Evolutionary conservation across 2,329 filamentous ascomycete genomes (phyloP).

Genomic region (Ceratocystis albifundus): DNA sequence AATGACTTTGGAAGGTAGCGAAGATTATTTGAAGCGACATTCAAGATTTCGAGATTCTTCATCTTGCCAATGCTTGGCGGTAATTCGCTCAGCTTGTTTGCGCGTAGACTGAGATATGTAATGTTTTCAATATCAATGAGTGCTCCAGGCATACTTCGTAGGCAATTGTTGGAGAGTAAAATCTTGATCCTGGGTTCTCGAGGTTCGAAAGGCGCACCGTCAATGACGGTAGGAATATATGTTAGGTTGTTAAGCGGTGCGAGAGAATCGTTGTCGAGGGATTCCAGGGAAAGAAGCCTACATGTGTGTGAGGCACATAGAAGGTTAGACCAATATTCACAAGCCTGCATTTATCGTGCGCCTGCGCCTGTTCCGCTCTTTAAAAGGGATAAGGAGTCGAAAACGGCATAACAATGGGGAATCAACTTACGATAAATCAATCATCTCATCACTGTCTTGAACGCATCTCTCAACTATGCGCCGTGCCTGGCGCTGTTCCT

Average conservation of each 20-base stretch:
- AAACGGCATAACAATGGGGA: not conserved
- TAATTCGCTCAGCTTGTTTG: slow-evolving; percentile 50
- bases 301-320: not conserved
- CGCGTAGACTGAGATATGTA: slow-evolving; percentile 54
- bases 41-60: slow-evolving; percentile 48
- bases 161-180: slow-evolving; percentile 48
- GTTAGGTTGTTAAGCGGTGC: slow-evolving; percentile 44
- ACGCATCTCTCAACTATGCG: slow-evolving; percentile 41
- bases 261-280: slow-evolving; percentile 46
- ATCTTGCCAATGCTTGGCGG: slow-evolving; percentile 49
- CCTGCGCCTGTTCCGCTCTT: not conserved
- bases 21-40: slow-evolving; percentile 53
- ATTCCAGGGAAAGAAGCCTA: slow-evolving; percentile 38
- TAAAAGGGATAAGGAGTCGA: not conserved
- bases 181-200: slow-evolving; percentile 49
- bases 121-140: slow-evolving; percentile 52
- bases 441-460: slow-evolving; percentile 45
- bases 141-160: slow-evolving; percentile 45
- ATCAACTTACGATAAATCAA: slow-evolving; percentile 49
- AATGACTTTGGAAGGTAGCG: slow-evolving; percentile 52
- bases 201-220: slow-evolving; percentile 48
- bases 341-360: slow-evolving; percentile 1
- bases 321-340: slow-evolving; percentile 18
- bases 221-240: slow-evolving; percentile 42
- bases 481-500: slow-evolving; percentile 37